phyloP scores from a whole-genome alignment of 2,329 filamentous ascomycete genomes.

The Aspergillus sp. region DNA sequence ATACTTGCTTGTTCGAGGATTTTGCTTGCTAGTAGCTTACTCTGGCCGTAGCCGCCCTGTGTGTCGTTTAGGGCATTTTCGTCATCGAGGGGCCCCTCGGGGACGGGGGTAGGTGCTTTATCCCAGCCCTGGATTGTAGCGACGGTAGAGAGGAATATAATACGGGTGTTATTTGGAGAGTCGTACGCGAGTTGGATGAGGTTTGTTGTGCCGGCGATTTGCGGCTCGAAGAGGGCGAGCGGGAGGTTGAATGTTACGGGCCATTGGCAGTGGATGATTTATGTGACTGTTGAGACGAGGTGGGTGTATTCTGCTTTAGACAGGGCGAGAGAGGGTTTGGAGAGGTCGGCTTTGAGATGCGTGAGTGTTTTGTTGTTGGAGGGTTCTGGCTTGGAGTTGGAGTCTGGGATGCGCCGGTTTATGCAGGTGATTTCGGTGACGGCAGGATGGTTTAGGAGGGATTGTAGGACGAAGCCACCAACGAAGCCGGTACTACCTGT shows the following conservation, averaged over 20 bases:
- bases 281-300: conserved; percentile 3
- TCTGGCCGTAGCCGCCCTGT: too few species aligned
- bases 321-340: not conserved
- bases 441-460: not conserved
- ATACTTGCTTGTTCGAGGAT: too few species aligned
- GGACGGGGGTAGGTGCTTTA: too few species aligned
- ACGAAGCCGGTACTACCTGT: conserved; percentile 14
- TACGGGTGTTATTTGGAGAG: too few species aligned
- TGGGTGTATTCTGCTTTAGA: not conserved
- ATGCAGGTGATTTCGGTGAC: conserved; percentile 8
- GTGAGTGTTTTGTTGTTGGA: not conserved
- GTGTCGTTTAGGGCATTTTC: too few species aligned
- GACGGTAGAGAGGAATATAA: too few species aligned
- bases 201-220: not conserved
- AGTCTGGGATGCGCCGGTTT: not conserved
- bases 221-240: conserved; percentile 5
- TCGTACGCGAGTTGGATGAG: too few species aligned
- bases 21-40: too few species aligned
- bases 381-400: not conserved
- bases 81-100: too few species aligned
- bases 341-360: conserved; percentile 1
- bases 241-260: conserved; percentile 12
- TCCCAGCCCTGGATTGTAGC: too few species aligned
- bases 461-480: not conserved
- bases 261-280: conserved; percentile 14